Base-by-base conservation (phyloP, 2,329 filamentous ascomycete genomes). In the Zelopaecilomyces penicillatus region DNA sequence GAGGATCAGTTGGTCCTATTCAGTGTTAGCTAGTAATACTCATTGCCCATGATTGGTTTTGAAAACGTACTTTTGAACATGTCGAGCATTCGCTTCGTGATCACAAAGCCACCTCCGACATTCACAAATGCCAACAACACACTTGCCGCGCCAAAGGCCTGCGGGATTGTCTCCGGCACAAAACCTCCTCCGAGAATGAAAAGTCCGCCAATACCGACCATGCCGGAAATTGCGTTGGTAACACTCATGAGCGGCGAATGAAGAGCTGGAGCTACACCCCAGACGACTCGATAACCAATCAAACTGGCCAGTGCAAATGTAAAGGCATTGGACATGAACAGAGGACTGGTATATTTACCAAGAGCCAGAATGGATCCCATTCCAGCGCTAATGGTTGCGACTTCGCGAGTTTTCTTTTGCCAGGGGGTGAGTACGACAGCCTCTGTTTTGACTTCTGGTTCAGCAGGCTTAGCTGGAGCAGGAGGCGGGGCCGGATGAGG, bases 221-320 rank as follows among this genome's bases (percentile, higher is more conserved):
- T 87, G 64, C 84, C 87, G 30, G 87, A 93, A 54, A 95, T 95
- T 29, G 89, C 89, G 61, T 95, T 95, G 6, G 89, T 95, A 32
- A 94, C 88, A 54, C 85, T 90, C 89, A 95, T 95, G 5, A 95
- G 69, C 1, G 88, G 89, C 2, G 86, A 91, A 62, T 95, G 89
- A 5, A 95, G 72, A 32, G 88, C 87, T 6, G 88, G 88, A 0
- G 73, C 70, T 9, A 95, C 88, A 43, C 87, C 87, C 88, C 88
- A 95, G 27, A 95, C 86, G 5, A 87, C 87, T 40, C 88, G 79
- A 58, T 95, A 95, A 6, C 88, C 89, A 51, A 95, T 88, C 29
- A 95, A 69, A 55, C 87, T 86, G 39, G 89, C 87, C 38, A 95
- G 70, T 11, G 83, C 82, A 62, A 93, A 93, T 0, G 85, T 90